Evolutionary conservation across 2,329 filamentous ascomycete species (phyloP), one percentile per base, ranked within the genome.

Genomic region (Aureobasidium melanogenum): DNA sequence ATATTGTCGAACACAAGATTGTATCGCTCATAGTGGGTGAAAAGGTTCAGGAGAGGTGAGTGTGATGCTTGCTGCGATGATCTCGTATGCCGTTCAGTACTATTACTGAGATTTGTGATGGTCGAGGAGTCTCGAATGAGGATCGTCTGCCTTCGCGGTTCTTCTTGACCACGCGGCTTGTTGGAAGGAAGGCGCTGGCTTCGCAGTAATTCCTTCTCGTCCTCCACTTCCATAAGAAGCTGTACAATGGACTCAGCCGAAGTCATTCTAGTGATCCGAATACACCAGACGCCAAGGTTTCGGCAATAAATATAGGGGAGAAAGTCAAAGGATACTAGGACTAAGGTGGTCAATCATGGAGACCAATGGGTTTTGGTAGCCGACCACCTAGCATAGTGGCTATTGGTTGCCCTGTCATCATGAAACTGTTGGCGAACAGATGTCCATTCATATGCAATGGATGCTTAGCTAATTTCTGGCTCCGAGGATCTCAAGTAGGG

Each of bases 31-130:
- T 61, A 19, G 4, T 54, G 32, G 12, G 30, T 38, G 10, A 61
- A 56, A 36, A 61, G 28, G 5, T 55, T 43, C 28, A 61, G 19
- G 6, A 61, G 51, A n/a, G 50, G 44, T 30, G 56, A 59, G 10
- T 50, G 22, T 24, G 43, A 22, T 32, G 43, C n/a, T 19, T 24
- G 26, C 15, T 19, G 14, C 22, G 32, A 15, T 3, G 43, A 17
- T 10, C 2, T 39, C 12, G 48, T 32, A 34, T 50, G 56, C 56
- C 56, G 50, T 30, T n/a, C 34, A 9, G 43, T 26, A 6, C 50
- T 44, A 24, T 32, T 50, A 24, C 43, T 26, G 10, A 50, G 8
- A 38, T 19, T 5, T 44, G 10, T 17, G 38, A 15, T 9, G n/a
- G n/a, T n/a, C n/a, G n/a, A n/a, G n/a, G 52, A 32, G 14, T 12